Evolutionary conservation across 225 moss, liverwort and hornwort species (phyloP).

Genomic region (Pleurozium schreberi): DNA sequence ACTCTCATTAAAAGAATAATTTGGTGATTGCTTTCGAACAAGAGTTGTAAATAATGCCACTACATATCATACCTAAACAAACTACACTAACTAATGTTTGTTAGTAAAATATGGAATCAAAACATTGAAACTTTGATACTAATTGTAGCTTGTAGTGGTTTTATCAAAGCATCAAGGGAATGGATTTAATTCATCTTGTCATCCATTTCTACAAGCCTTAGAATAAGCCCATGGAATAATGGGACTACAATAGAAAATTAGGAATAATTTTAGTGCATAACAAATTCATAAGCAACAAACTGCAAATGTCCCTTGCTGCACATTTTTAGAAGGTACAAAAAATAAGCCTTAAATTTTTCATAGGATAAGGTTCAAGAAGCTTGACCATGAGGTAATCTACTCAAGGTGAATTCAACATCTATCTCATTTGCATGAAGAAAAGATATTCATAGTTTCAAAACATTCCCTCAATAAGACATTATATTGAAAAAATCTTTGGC

Average conservation of each 20-base stretch:
- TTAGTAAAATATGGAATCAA: background rate
- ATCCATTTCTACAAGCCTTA: background rate
- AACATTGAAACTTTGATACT: background rate
- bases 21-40: background rate
- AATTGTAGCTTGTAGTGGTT: fast-evolving
- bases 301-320: background rate
- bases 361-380: background rate
- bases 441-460: background rate
- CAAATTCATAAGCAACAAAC: background rate
- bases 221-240: fast-evolving
- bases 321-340: background rate
- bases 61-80: fast-evolving
- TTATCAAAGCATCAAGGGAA: background rate
- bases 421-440: background rate
- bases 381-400: fast-evolving
- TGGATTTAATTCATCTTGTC: background rate
- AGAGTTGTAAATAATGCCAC: background rate
- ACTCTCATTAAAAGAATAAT: background rate
- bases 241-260: background rate
- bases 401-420: background rate
- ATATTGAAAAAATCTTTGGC: background rate
- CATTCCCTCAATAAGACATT: background rate
- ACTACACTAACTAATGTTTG: background rate
- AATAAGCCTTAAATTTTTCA: background rate
- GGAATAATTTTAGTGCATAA: background rate